phyloP scores from a whole-genome alignment of 768 basidiomycete genomes.

The Lactarius quietus region DNA sequence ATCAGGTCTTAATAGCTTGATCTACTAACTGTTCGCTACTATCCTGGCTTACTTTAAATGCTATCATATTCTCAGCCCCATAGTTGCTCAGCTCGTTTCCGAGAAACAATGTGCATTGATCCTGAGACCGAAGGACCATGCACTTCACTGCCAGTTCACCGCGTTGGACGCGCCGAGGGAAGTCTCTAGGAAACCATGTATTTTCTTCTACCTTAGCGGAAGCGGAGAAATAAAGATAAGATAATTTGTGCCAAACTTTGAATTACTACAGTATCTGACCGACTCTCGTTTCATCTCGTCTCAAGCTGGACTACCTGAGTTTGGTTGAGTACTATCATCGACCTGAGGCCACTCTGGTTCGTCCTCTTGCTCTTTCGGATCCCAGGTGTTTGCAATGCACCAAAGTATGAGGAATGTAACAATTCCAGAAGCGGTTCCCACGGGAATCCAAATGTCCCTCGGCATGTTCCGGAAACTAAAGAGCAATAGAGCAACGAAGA shows the following conservation, averaged over 20 bases:
- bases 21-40: too few relatives aligned
- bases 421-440: neutral
- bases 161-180: neutral
- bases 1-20: too few relatives aligned
- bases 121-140: neutral
- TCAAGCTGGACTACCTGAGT: neutral
- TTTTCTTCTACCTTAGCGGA: too few relatives aligned
- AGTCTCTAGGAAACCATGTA: too few relatives aligned
- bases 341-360: neutral
- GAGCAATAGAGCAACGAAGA: slow-evolving; percentile 37
- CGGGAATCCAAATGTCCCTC: neutral
- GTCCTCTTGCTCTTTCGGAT: neutral
- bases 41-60: too few relatives aligned
- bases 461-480: slow-evolving; percentile 2
- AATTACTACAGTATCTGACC: too few relatives aligned
- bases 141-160: neutral
- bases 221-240: neutral
- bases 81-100: neutral
- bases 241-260: neutral
- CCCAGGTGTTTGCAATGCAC: slow-evolving; percentile 10
- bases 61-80: too few relatives aligned
- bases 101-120: neutral
- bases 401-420: slow-evolving; percentile 1
- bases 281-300: too few relatives aligned
- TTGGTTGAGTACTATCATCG: neutral